Evolutionary conservation across 805 yeast genomes (phyloP).

Genomic region (Cyberlindnera samutprakarnensis): DNA sequence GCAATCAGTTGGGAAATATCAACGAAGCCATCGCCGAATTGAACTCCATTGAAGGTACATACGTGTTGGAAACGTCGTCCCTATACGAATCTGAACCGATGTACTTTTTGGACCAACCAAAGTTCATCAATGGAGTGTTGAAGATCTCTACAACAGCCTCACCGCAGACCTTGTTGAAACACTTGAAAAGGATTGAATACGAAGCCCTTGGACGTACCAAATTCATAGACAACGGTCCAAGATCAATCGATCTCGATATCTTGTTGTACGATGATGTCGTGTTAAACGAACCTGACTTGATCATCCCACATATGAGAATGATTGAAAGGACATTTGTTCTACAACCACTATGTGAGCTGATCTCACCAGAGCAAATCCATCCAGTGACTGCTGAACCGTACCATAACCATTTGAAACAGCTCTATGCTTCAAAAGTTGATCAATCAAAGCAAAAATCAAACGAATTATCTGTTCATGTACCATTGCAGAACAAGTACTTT

Average conservation of each 20-base stretch:
- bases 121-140: constrained; percentile 79
- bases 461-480: constrained; percentile 42
- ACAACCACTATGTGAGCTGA: constrained; percentile 78
- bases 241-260: constrained; percentile 86
- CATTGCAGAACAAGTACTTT: constrained; percentile 27
- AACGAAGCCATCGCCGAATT: constrained; percentile 44
- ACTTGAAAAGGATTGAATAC: constrained; percentile 74
- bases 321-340: constrained; percentile 86
- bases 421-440: constrained; percentile 31
- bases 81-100: constrained; percentile 87
- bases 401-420: constrained; percentile 54
- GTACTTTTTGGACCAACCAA: constrained; percentile 76
- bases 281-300: constrained; percentile 49
- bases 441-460: constrained; percentile 40
- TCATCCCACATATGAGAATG: constrained; percentile 84
- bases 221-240: constrained; percentile 82
- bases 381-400: constrained; percentile 85
- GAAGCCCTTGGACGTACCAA: constrained; percentile 63
- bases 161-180: constrained; percentile 57
- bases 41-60: constrained; percentile 23
- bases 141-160: constrained; percentile 50
- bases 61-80: constrained; percentile 59
- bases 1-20: constrained; percentile 62
- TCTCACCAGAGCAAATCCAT: constrained; percentile 59
- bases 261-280: constrained; percentile 49